Conservation (phyloP, 208 protist species). For the Trypanosoma vivax region DNA sequence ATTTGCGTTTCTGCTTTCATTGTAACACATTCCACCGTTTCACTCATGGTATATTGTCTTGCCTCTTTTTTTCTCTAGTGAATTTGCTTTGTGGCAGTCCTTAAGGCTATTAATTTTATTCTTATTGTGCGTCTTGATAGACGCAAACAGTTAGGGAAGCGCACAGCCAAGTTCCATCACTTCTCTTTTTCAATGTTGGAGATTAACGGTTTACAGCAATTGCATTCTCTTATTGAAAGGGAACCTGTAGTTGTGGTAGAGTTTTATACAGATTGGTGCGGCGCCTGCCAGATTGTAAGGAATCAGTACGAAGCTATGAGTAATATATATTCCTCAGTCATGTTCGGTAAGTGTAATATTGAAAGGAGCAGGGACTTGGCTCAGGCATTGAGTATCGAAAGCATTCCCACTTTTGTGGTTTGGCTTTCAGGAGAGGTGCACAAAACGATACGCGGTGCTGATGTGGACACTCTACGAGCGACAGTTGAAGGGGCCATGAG, state of each 20-base stretch:
- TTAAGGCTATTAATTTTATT: too few species aligned
- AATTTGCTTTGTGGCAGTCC: too few species aligned
- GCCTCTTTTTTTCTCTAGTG: too few species aligned
- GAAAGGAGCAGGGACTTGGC: conserved; percentile 65
- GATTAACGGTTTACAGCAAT: conserved; percentile 57
- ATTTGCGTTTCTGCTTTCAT: too few species aligned
- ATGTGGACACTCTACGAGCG: conserved; percentile 53
- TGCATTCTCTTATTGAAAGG: conserved; percentile 39
- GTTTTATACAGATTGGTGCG: conserved; percentile 88
- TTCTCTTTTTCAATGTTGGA: conserved; percentile 44
- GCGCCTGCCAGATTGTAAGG: conserved; percentile 72
- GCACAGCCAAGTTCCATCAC: not conserved
- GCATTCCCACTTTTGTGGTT: conserved; percentile 82
- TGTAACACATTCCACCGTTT: too few species aligned
- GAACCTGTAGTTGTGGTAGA: conserved; percentile 65
- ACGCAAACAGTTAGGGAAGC: not conserved
- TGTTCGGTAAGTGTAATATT: conserved; percentile 78
- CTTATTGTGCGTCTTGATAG: not conserved
- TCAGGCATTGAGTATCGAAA: conserved; percentile 35
- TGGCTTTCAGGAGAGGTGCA: conserved; percentile 43
- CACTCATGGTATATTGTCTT: too few species aligned
- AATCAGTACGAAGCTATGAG: conserved; percentile 58
- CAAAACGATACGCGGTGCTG: conserved; percentile 29
- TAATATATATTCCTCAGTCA: conserved; percentile 44
- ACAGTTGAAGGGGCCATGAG: conserved; percentile 35